Evolutionary conservation across 2,329 filamentous ascomycete genomes (phyloP).

Genomic region (Cordyceps fumosorosea): DNA sequence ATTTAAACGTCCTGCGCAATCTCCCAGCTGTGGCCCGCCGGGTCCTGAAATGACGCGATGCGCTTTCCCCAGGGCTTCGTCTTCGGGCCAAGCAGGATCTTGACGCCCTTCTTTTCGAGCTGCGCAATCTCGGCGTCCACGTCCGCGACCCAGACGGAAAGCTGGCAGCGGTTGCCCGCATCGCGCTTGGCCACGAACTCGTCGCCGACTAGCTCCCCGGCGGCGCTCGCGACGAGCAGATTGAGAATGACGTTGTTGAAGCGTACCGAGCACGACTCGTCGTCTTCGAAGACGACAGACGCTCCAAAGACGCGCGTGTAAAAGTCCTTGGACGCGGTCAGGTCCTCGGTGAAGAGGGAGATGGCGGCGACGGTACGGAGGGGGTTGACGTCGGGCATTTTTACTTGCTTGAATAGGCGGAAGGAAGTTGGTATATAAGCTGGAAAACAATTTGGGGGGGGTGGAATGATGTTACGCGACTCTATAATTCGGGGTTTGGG

Average conservation of each 20-base stretch:
- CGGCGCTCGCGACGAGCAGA: conserved; percentile 1
- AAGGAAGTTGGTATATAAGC: neutral
- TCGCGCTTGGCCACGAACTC: neutral
- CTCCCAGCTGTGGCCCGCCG: conserved; percentile 14
- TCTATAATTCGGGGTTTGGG: too few relatives aligned
- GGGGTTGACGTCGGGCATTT: neutral
- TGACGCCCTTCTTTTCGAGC: conserved; percentile 11
- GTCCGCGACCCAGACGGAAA: conserved; percentile 14
- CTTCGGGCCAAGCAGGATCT: conserved; percentile 10
- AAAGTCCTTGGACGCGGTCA: conserved; percentile 3
- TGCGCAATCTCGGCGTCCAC: conserved; percentile 14
- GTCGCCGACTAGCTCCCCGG: conserved; percentile 9
- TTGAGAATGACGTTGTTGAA: conserved; percentile 15
- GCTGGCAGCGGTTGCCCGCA: conserved; percentile 11
- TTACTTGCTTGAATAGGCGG: neutral
- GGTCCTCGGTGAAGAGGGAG: conserved; percentile 14
- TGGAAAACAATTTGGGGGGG: neutral
- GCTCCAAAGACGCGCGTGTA: conserved; percentile 14
- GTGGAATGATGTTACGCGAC: neutral
- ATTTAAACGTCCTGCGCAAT: conserved; percentile 11
- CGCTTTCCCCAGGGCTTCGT: conserved; percentile 14
- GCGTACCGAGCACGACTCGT: conserved; percentile 14
- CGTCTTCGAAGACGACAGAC: conserved; percentile 12
- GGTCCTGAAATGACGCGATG: conserved; percentile 15
- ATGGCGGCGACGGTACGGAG: conserved; percentile 14